A percentile compares a stretch with the other conserved stretches of the same genome.
Evolutionary conservation across 345 rosid genomes (phyloP).

Genomic region (Barbarea vulgaris): DNA sequence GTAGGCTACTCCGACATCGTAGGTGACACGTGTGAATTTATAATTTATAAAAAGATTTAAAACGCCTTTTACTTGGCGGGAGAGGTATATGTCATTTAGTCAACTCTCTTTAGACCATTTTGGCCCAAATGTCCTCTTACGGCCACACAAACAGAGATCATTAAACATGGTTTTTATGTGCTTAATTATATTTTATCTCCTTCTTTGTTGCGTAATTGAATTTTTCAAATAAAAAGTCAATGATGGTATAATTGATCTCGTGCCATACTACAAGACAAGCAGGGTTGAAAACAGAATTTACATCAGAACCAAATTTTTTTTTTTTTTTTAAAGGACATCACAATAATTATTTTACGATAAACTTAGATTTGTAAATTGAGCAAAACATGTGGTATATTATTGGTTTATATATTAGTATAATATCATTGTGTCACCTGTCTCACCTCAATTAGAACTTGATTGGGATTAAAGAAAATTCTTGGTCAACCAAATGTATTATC

Average conservation of each 20-base stretch:
- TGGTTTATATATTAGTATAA: too few species aligned
- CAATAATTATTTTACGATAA: too few species aligned
- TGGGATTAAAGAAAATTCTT: too few species aligned
- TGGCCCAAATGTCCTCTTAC: slow-evolving; percentile 16
- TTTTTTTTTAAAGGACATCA: too few species aligned
- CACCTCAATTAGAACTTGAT: too few species aligned
- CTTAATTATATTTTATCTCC: not conserved
- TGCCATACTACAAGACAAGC: not conserved
- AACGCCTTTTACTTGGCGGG: slow-evolving; percentile 33
- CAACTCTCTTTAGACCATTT: slow-evolving; percentile 19
- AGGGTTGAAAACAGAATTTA: not conserved
- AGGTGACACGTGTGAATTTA: slow-evolving; percentile 24
- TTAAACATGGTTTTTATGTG: not conserved
- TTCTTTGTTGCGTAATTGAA: not conserved
- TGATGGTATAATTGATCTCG: not conserved
- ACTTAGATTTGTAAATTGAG: too few species aligned
- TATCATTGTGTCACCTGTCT: too few species aligned
- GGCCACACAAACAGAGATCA: not conserved
- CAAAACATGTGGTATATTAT: too few species aligned
- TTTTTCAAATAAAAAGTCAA: not conserved
- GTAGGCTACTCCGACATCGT: slow-evolving; percentile 4
- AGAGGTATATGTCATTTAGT: slow-evolving; percentile 17
- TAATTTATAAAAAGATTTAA: not conserved
- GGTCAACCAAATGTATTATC: too few species aligned
- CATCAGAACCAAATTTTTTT: not conserved